phyloP scores from a whole-genome alignment of 1,284 basidiomycete species.

The Cutaneotrichosporon cyanovorans region DNA sequence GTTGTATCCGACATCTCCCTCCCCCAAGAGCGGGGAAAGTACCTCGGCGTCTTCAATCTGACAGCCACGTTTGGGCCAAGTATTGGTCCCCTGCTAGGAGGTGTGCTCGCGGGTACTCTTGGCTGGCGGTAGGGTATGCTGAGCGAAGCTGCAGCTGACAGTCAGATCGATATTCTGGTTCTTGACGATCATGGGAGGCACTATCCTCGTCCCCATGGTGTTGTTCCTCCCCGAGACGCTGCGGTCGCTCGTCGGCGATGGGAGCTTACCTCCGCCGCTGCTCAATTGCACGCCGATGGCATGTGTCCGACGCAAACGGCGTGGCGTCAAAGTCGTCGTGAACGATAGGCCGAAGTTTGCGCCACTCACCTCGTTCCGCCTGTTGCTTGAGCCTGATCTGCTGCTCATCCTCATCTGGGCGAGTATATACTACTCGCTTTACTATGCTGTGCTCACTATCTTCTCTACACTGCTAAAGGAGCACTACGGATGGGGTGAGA shows the following conservation, averaged over 20 bases:
- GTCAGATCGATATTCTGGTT: slow-evolving; percentile 22
- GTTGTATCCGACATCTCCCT: slow-evolving; percentile 34
- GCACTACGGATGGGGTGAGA: slow-evolving; percentile 26
- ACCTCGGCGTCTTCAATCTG: slow-evolving; percentile 30
- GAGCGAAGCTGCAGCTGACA: not conserved
- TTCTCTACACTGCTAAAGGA: slow-evolving; percentile 32
- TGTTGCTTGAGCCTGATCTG: slow-evolving; percentile 32
- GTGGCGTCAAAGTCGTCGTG: not conserved
- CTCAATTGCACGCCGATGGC: slow-evolving; percentile 27
- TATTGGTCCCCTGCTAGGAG: slow-evolving; percentile 35
- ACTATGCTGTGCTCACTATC: slow-evolving; percentile 34
- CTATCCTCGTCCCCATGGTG: slow-evolving; percentile 15
- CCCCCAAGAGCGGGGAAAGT: slow-evolving; percentile 35
- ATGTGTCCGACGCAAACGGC: slow-evolving; percentile 13
- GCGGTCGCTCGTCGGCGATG: slow-evolving; percentile 32
- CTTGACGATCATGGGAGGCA: slow-evolving; percentile 18
- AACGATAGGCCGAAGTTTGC: slow-evolving; percentile 19
- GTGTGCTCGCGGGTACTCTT: slow-evolving; percentile 11
- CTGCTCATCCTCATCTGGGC: slow-evolving; percentile 28
- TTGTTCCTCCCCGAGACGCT: slow-evolving; percentile 39
- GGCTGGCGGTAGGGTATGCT: slow-evolving; percentile 5
- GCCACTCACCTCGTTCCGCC: slow-evolving; percentile 26
- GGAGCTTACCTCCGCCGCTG: slow-evolving; percentile 25
- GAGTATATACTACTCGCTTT: slow-evolving; percentile 30
- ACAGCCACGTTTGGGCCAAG: slow-evolving; percentile 29